A percentile compares a stretch with the other conserved stretches of the same genome.
Conservation (phyloP, 140 eudicot species). For the Oenanthe javanica region DNA sequence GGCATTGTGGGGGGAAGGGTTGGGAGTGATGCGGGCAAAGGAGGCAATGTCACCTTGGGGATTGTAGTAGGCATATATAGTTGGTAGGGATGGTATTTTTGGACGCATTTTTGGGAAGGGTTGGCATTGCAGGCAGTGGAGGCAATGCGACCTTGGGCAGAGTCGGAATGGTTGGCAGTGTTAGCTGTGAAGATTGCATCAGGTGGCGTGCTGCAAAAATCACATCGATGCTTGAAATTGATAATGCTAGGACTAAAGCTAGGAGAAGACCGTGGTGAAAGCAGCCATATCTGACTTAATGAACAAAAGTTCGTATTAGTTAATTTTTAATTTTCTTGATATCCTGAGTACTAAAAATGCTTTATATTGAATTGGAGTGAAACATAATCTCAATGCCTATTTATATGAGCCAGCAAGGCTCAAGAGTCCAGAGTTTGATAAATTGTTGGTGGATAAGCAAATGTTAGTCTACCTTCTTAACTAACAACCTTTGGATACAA, state of each 20-base stretch:
- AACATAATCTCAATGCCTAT: background rate
- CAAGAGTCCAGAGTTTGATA: background rate
- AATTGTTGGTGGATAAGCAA: background rate
- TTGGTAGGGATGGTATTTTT: background rate
- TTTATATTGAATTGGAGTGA: background rate
- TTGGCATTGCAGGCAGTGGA: background rate
- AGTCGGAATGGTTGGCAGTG: background rate
- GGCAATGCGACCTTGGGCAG: background rate
- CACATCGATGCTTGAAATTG: background rate
- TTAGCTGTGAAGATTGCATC: background rate
- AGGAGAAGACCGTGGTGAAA: background rate
- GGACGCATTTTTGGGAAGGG: conserved; percentile 1
- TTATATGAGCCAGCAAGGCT: background rate
- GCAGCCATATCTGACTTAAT: background rate
- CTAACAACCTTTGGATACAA: background rate
- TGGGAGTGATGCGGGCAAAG: background rate
- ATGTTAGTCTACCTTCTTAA: background rate
- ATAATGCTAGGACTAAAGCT: background rate
- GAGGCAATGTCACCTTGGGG: background rate
- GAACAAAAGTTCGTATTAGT: background rate
- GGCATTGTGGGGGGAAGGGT: background rate
- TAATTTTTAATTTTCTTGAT: background rate
- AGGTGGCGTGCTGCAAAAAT: background rate
- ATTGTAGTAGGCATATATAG: background rate
- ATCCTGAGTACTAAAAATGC: background rate